Evolutionary conservation across 768 basidiomycete species (phyloP), one percentile per base, ranked within the genome.

Genomic region (Psilocybe subaeruginosa): DNA sequence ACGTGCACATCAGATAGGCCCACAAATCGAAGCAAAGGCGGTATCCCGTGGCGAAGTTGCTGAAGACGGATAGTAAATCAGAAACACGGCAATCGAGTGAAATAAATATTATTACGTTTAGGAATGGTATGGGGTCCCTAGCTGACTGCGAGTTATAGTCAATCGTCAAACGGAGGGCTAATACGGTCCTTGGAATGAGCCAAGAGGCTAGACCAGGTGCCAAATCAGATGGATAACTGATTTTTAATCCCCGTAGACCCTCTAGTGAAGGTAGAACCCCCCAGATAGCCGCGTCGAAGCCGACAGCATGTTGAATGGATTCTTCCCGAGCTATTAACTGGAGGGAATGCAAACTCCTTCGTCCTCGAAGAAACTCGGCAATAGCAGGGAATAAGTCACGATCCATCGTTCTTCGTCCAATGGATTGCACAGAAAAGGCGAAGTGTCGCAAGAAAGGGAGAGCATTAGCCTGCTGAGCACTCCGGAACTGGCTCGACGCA

Each of bases 271-370:
- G 89, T 8, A 92, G 75, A 7, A 90, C 85, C 8, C 89, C 89
- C 89, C 88, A 91, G 6, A 85, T 78, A 0, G 85, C 82, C 0
- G 89, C 86, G 63, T 90, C 86, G 64, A 88, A 90, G 29, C 90
- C 90, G 8, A 87, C 78, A 6, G 80, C 76, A 62, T 76, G 77
- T 64, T 84, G 82, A 19, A 78, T 72, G 4, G 62, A 63, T 54
- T 79, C 80, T 52, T 83, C 81, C 19, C 75, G 73, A 3, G 79
- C 80, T 9, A 81, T 77, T 0, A 91, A 76, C 47, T 80, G 76
- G 27, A 90, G 78, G 0, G 82, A 82, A n/a, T 75, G 76, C 43
- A 92, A 73, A 43, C 82, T 73, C 19, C 71, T 72, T 47, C 87
- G 77, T 7, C 82, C 84, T 12, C 86, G 81, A 35, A 92, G 73